Base-by-base conservation (phyloP, 371 early-diverging fungal species). In the Zopfochytrium polystomum region DNA sequence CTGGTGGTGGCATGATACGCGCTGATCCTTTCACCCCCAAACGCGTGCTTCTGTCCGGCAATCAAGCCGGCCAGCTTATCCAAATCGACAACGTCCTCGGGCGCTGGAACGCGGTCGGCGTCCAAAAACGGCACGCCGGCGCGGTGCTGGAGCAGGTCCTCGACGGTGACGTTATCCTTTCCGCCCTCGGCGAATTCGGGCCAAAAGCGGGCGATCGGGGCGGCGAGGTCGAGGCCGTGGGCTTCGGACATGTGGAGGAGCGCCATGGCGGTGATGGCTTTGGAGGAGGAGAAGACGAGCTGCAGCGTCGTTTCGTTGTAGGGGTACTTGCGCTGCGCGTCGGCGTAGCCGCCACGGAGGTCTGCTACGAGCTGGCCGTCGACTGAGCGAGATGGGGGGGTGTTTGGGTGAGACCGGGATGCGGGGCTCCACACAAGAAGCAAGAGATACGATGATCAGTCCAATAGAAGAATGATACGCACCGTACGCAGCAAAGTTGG, bases 121-220 rank as follows among this genome's bases (percentile, higher is more conserved):
- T 85, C 83, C 27, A 88, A 57, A 52, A 42, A 79, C 0, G 78
- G 65, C 1, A 90, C 82, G 1, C 90, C 89, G 9, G 80, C 82
- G 15, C 79, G 78, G 56, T 90, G 88, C 20, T 66, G 71, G 80
- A 88, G 55, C 51, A 88, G 55, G 55, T 84, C 81, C 2, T 57
- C 66, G 35, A 90, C 42, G 0, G 85, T 85, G 2, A 90, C 88
- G n/a, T n/a, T n/a, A n/a, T n/a, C n/a, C n/a, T n/a, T n/a, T n/a
- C n/a, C n/a, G n/a, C n/a, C n/a, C n/a, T 54, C 78, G 1, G 80
- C 87, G 67, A 90, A 90, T 56, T 89, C 88, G 2, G 90, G 88
- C 90, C 90, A 90, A 60, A 85, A 85, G 7, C 71, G 73, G 5
- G 79, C 52, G 29, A 90, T 76, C 29, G 62, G 68, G 55, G 76